phyloP scores from a whole-genome alignment of 2,329 filamentous ascomycete genomes.

The Hortaea werneckii region DNA sequence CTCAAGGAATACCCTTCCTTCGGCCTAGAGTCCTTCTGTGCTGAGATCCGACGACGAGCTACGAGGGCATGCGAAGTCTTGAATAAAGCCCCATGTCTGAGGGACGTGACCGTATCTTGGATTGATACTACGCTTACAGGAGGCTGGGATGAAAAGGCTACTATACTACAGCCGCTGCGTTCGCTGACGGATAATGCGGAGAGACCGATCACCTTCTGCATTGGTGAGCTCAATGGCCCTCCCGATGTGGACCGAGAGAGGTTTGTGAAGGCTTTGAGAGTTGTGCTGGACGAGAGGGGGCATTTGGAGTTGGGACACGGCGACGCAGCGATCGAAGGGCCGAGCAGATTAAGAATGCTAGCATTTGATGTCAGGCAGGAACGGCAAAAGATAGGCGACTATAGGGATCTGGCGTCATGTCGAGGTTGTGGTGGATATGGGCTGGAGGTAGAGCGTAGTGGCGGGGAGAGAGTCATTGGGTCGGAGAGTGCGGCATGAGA shows the following conservation, averaged over 20 bases:
- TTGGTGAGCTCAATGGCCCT: conserved; percentile 18
- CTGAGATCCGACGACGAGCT: conserved; percentile 20
- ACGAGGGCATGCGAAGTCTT: conserved; percentile 22
- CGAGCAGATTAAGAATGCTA: conserved; percentile 13
- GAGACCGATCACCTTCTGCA: conserved; percentile 12
- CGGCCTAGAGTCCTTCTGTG: conserved; percentile 20
- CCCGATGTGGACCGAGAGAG: conserved; percentile 11
- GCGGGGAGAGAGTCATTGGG: too few species aligned
- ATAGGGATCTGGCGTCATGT: too few species aligned
- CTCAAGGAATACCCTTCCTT: conserved; percentile 23
- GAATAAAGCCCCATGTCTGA: conserved; percentile 12
- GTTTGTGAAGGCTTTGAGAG: conserved; percentile 14
- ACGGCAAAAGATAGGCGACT: neutral
- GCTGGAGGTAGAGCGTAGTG: too few species aligned
- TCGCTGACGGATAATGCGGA: conserved; percentile 4
- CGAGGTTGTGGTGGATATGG: too few species aligned
- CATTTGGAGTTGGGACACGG: conserved; percentile 4
- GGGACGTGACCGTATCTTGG: conserved; percentile 21
- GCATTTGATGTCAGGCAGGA: conserved; percentile 20
- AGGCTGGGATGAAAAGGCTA: conserved; percentile 18
- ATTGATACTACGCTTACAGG: conserved; percentile 21
- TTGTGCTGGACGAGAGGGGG: conserved; percentile 11
- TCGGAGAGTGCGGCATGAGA: too few species aligned
- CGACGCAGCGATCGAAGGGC: conserved; percentile 4
- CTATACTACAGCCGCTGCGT: conserved; percentile 16